Percentiles rank a stretch among this genome's conserved stretches.
Conservation (phyloP, 805 yeast species). For the Wickerhamomyces mucosus region DNA sequence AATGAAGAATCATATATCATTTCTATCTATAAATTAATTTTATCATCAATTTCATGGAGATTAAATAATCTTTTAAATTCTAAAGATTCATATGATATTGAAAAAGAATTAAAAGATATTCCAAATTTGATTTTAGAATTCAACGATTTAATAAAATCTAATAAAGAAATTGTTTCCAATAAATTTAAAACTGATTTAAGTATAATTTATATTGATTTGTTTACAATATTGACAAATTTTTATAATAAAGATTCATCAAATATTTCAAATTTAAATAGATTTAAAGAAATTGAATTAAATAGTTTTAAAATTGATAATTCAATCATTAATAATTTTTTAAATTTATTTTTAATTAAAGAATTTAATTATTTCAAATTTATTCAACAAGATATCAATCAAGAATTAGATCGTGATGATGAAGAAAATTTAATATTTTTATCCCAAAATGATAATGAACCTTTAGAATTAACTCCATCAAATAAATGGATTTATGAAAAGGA, state of each 20-base stretch:
- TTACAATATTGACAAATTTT: constrained; percentile 22
- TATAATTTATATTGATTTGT: constrained; percentile 16
- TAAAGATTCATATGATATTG: constrained; percentile 12
- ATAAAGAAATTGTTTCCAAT: constrained; percentile 1
- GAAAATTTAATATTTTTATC: constrained; percentile 34
- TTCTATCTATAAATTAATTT: constrained; percentile 8
- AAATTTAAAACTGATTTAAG: constrained; percentile 15
- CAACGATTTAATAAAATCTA: constrained; percentile 3
- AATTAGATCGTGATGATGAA: constrained; percentile 40
- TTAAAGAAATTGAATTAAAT: constrained; percentile 13
- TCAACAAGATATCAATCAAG: constrained; percentile 21
- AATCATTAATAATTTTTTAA: constrained; percentile 25
- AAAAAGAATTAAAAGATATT: constrained; percentile 9
- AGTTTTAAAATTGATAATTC: constrained; percentile 20
- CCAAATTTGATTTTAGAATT: constrained; percentile 10
- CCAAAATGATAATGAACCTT: neutral
- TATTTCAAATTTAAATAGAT: constrained; percentile 12
- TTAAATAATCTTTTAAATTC: constrained; percentile 8
- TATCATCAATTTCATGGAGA: constrained; percentile 13
- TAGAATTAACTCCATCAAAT: constrained; percentile 16
- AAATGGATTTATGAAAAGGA: constrained; percentile 31
- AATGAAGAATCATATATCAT: neutral
- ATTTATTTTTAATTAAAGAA: constrained; percentile 42
- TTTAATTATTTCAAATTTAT: constrained; percentile 29
- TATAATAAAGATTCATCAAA: constrained; percentile 24